A percentile compares a stretch with the other conserved stretches of the same genome.
Conservation (phyloP, 2,329 filamentous ascomycete species). For the Canariomyces notabilis region DNA sequence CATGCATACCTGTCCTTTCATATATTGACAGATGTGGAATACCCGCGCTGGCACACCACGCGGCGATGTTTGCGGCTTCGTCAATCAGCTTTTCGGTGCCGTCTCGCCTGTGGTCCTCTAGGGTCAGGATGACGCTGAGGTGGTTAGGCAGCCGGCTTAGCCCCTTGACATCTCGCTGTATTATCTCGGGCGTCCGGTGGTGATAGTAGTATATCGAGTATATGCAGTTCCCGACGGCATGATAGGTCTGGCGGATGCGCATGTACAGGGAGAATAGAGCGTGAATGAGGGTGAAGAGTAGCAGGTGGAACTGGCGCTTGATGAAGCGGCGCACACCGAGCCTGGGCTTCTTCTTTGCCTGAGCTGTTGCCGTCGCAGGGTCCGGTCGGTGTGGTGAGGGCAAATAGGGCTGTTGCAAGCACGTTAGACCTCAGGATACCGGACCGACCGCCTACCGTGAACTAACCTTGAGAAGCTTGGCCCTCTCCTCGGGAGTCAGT, state of each 20-base stretch:
- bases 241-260: conserved; percentile 72
- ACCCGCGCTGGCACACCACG: conserved; percentile 87
- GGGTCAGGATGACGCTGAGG: conserved; percentile 76
- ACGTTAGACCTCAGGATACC: neutral
- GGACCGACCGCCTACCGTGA: conserved; percentile 20
- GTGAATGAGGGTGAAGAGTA: conserved; percentile 68
- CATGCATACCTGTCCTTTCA: conserved; percentile 78
- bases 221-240: conserved; percentile 70
- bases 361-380: conserved; percentile 22
- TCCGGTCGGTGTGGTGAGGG: conserved; percentile 30
- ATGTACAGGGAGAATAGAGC: conserved; percentile 85
- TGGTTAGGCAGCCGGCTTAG: conserved; percentile 75
- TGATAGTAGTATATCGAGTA: conserved; percentile 87
- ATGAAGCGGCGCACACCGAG: conserved; percentile 59
- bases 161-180: conserved; percentile 75
- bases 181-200: conserved; percentile 89
- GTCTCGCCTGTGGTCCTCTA: conserved; percentile 64
- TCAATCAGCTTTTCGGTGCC: conserved; percentile 77
- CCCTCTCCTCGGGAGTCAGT: conserved; percentile 39
- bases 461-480: conserved; percentile 42
- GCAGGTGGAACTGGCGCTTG: conserved; percentile 55
- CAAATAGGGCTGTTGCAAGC: conserved; percentile 30
- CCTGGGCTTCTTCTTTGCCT: conserved; percentile 32
- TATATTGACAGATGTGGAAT: conserved; percentile 88
- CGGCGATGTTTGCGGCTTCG: conserved; percentile 84